phyloP scores from a whole-genome alignment of 805 yeast genomes.

The Candida quercuum region DNA sequence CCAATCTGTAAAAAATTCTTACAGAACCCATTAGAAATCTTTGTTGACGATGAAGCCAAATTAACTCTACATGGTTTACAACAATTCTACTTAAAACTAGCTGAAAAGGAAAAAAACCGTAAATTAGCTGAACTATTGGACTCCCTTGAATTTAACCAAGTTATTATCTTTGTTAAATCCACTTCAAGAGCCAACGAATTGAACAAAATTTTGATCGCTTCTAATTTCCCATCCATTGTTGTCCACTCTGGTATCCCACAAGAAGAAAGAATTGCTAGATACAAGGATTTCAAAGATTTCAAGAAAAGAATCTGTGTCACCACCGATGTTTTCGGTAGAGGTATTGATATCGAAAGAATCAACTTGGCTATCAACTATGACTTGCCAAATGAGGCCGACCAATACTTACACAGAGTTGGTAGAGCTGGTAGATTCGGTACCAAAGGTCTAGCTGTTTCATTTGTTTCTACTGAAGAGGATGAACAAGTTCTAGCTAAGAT shows the following conservation, averaged over 20 bases:
- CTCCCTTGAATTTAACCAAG: constrained; percentile 95
- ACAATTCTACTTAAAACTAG: constrained; percentile 88
- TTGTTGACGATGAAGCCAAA: constrained; percentile 96
- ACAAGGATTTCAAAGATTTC: constrained; percentile 94
- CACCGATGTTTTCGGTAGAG: constrained; percentile 98
- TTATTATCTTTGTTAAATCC: constrained; percentile 90
- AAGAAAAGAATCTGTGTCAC: constrained; percentile 98
- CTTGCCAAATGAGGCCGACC: constrained; percentile 94
- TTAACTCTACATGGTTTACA: constrained; percentile 96
- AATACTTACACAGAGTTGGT: constrained; percentile 97
- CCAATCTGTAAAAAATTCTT: constrained; percentile 96
- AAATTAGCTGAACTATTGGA: constrained; percentile 89
- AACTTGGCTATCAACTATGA: constrained; percentile 97
- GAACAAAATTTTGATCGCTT: constrained; percentile 80
- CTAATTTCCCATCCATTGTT: constrained; percentile 95
- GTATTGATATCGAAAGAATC: constrained; percentile 98
- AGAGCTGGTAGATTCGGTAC: constrained; percentile 99
- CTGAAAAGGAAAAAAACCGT: constrained; percentile 89
- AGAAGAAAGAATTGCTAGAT: constrained; percentile 96
- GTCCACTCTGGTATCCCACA: constrained; percentile 95
- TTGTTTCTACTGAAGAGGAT: constrained; percentile 81
- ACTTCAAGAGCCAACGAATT: constrained; percentile 89
- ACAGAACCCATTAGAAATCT: constrained; percentile 96
- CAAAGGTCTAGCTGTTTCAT: constrained; percentile 93
- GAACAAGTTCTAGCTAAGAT: constrained; percentile 86